phyloP scores from a whole-genome alignment of 78 protist species.

The Speleostelium caveatum region DNA sequence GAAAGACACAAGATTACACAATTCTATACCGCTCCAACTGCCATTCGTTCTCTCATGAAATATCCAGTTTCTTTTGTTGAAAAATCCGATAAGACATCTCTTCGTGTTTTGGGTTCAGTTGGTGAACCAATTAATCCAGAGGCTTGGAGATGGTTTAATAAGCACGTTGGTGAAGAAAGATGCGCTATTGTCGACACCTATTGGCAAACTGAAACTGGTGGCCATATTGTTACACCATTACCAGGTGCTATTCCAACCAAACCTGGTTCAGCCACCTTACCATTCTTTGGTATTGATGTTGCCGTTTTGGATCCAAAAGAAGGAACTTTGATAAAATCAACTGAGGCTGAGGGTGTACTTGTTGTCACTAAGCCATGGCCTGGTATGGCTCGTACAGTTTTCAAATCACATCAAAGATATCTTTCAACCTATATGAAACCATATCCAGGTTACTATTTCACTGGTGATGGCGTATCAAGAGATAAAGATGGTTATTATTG shows the following conservation, averaged over 20 bases:
- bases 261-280: slow-evolving; percentile 95
- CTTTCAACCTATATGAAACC: slow-evolving; percentile 82
- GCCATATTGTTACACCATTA: slow-evolving; percentile 92
- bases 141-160: slow-evolving; percentile 94
- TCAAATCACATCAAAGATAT: slow-evolving; percentile 87
- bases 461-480: slow-evolving; percentile 93
- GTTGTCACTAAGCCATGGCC: slow-evolving; percentile 93
- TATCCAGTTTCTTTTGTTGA: slow-evolving; percentile 83
- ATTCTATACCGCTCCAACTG: slow-evolving; percentile 99
- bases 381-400: slow-evolving; percentile 90
- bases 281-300: slow-evolving; percentile 96
- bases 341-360: slow-evolving; percentile 80
- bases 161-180: slow-evolving; percentile 87
- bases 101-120: slow-evolving; percentile 93
- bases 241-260: slow-evolving; percentile 95
- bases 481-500: slow-evolving; percentile 94
- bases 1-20: slow-evolving; percentile 89
- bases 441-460: slow-evolving; percentile 92
- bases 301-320: slow-evolving; percentile 85
- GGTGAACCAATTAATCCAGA: slow-evolving; percentile 98
- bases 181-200: slow-evolving; percentile 98
- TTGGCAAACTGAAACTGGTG: slow-evolving; percentile 99
- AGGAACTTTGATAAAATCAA: neutral
- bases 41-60: slow-evolving; percentile 95
- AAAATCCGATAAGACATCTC: slow-evolving; percentile 68